Evolutionary conservation across 2,329 filamentous ascomycete species (phyloP).

Genomic region (Penicillium capsulatum): DNA sequence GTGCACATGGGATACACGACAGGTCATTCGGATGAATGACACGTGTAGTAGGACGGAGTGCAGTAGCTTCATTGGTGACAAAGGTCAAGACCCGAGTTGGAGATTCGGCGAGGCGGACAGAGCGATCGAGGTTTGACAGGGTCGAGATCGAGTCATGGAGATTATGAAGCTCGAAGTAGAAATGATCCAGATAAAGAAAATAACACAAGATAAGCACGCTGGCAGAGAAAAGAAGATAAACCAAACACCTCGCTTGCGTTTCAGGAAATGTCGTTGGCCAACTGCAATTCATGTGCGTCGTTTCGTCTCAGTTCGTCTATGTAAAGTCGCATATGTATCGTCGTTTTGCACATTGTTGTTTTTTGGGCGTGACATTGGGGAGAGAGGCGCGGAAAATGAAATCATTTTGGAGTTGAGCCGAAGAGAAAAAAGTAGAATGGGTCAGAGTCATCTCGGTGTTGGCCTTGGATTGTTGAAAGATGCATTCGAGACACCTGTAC

Average conservation of each 20-base stretch:
- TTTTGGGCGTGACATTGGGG: constrained; percentile 9
- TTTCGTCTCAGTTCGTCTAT: constrained; percentile 29
- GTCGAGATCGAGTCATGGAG: too few species aligned
- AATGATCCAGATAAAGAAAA: constrained; percentile 8
- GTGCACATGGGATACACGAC: too few species aligned
- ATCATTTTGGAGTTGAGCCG: constrained; percentile 11
- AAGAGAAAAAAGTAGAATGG: constrained; percentile 14
- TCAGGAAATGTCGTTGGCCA: constrained; percentile 21
- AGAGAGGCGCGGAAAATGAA: constrained; percentile 4
- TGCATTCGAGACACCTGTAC: background rate
- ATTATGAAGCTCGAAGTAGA: background rate
- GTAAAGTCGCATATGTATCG: constrained; percentile 21
- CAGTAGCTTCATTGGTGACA: too few species aligned
- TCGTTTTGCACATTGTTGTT: constrained; percentile 22
- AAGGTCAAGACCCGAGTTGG: too few species aligned
- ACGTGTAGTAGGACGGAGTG: too few species aligned
- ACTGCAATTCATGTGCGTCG: constrained; percentile 22
- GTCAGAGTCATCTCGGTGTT: constrained; percentile 4
- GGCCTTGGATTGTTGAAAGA: background rate
- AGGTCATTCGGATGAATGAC: too few species aligned
- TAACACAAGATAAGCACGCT: constrained; percentile 11
- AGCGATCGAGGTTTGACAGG: too few species aligned
- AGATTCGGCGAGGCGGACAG: too few species aligned
- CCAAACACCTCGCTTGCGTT: constrained; percentile 26
- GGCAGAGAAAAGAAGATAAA: constrained; percentile 19